These are phyloP conservation scores for Coprinopsis sp. DNA, from an alignment of 768 basidiomycete genomes.

Conservation along the genomic window DNA sequence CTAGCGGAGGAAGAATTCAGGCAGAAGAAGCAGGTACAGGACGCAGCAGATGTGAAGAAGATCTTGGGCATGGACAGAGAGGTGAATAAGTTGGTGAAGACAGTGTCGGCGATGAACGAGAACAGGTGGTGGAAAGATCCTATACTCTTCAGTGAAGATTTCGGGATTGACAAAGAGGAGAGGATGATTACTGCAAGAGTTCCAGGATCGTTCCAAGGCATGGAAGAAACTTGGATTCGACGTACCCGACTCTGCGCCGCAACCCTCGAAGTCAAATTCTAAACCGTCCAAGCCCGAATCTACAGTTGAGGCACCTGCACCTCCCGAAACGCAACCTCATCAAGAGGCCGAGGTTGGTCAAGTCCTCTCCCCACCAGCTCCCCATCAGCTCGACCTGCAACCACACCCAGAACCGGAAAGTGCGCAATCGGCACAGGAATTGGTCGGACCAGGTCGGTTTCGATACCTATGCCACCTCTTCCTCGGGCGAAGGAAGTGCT, in stretches of 20 bases:
- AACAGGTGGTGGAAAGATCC: constrained; percentile 17
- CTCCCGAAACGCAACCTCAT: too few relatives aligned
- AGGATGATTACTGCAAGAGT: constrained; percentile 24
- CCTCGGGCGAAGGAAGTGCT: too few relatives aligned
- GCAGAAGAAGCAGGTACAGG: constrained; percentile 24
- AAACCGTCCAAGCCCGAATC: too few relatives aligned
- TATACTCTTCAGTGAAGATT: constrained; percentile 26
- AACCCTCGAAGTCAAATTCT: too few relatives aligned
- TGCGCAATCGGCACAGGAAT: too few relatives aligned
- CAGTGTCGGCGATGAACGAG: constrained; percentile 5
- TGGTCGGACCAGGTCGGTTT: too few relatives aligned
- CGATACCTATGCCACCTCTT: too few relatives aligned
- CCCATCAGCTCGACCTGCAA: too few relatives aligned
- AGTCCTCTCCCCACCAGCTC: too few relatives aligned
- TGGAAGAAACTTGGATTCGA: constrained; percentile 30
- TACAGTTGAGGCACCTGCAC: too few relatives aligned
- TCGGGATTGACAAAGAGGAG: constrained; percentile 24
- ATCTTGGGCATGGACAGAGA: constrained; percentile 20
- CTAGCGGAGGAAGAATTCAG: constrained; percentile 25
- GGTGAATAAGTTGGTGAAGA: constrained; percentile 11
- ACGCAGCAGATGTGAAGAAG: constrained; percentile 29
- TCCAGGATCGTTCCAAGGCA: constrained; percentile 18
- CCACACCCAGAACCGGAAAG: too few relatives aligned
- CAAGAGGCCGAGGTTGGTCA: too few relatives aligned
- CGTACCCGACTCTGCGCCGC: not conserved